Evolutionary conservation across 768 basidiomycete species (phyloP), one percentile per base, ranked within the genome.

Genomic region (Lentinula lateritia): DNA sequence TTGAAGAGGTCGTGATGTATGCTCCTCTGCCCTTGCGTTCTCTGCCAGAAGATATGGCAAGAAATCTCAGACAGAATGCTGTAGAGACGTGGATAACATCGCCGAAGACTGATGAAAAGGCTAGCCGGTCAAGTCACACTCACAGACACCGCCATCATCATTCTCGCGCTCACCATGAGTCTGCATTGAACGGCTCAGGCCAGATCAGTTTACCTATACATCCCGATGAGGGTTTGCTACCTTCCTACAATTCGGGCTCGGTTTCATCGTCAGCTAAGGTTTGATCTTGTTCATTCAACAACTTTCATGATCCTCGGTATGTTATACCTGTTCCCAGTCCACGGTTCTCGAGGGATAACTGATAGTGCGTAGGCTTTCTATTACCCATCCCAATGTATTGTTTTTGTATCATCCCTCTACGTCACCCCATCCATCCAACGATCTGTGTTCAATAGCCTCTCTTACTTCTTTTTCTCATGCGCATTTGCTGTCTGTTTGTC

Each of bases 71-170:
- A 18, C 79, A 81, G 34, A 78, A 74, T 18, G 83, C 83, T n/a
- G 83, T 77, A 56, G 88, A 89, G 66, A 88, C 85, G 9, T 90
- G 89, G 90, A 76, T 92, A 61, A 65, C 66, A 45, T 65, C 70
- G 60, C 18, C 65, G 45, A 53, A 64, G 45, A 38, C 69, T 39
- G 60, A 56, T 56, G 64, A 69, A 62, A 59, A 73, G 58, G 52
- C 72, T 67, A 46, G 70, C 64, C 59, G 71, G 64, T 35, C 70
- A 63, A 61, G 73, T 69, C 41, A 50, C 36, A 1, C 18, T 43
- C 74, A 72, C 53, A 68, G 71, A 60, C 73, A 69, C 63, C 68
- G 65, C 38, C 71, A 73, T 58, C 71, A 73, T 58, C 71, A 71
- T 38, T 60, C 58, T 23, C 58, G 45, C 16, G 61, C 66, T 55